Evolutionary conservation across 495 filamentous ascomycete genomes (phyloP).

Genomic region (Aspergillus sparsus): DNA sequence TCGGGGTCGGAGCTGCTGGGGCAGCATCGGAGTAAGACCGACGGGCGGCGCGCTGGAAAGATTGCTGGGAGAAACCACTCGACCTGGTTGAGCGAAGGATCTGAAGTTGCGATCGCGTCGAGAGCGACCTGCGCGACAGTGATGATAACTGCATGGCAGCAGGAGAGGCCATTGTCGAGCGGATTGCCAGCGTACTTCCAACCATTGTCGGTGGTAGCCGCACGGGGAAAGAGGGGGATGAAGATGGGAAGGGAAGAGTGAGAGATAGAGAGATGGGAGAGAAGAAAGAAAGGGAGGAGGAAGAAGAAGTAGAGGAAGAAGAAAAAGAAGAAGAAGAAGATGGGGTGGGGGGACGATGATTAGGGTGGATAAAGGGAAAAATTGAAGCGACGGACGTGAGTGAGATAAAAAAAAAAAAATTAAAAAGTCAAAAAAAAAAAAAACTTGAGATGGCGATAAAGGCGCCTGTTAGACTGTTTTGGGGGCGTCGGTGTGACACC

Average conservation of each 20-base stretch:
- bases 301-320: conserved; percentile 14
- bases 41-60: conserved; percentile 37
- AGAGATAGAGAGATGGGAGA: conserved; percentile 17
- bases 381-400: conserved; percentile 9
- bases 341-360: not conserved
- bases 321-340: conserved; percentile 4
- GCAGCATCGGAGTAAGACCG: conserved; percentile 47
- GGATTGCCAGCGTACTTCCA: conserved; percentile 45
- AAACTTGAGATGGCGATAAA: conserved; percentile 25
- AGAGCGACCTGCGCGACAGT: conserved; percentile 44
- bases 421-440: conserved; percentile 15
- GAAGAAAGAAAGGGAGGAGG: conserved; percentile 21
- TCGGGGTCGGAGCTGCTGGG: conserved; percentile 37
- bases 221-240: conserved; percentile 18
- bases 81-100: conserved; percentile 28
- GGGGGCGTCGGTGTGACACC: conserved; percentile 46
- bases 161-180: conserved; percentile 35
- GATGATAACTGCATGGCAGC: conserved; percentile 44
- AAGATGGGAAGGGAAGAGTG: conserved; percentile 19
- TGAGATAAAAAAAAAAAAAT: conserved; percentile 17
- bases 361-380: not conserved
- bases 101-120: conserved; percentile 28
- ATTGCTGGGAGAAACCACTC: conserved; percentile 26
- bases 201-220: conserved; percentile 38
- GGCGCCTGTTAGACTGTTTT: conserved; percentile 37